Base-by-base conservation (phyloP, 2,329 filamentous ascomycete species). In the Fusarium sp. region DNA sequence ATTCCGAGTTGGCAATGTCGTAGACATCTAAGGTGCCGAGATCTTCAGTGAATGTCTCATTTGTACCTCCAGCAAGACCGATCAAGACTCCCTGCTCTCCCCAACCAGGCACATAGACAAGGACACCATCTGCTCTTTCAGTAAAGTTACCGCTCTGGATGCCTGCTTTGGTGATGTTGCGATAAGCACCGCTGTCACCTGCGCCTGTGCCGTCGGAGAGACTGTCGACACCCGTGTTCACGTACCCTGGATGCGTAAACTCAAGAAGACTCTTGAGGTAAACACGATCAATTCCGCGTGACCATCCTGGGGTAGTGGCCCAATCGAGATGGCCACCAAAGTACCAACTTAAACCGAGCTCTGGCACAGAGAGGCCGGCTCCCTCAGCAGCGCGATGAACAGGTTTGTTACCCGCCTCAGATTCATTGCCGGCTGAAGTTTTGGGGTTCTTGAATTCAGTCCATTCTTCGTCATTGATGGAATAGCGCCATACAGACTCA, bases 261-360 rank as follows among this genome's bases (percentile, higher is more conserved):
- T 94, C 92, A 15, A 94, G 81, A 31, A 94, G 80, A 45, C 89
- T 92, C 79, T 90, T 93, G 43, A 94, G 80, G 75, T 94, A 94
- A 1, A 93, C 82, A 7, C 91, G 84, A 0, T 82, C 79, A 22
- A 88, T 83, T 54, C 88, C 84, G 51, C 87, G 85, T n/a, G 89
- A 89, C 92, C 92, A 94, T 14, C 89, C 91, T 1, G 76, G 79
- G 0, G 84, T 89, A 6, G 85, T 88, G 13, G 80, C 80, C 74
- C 79, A 76, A 76, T 94, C 92, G 7, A 92, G 80, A 77, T 94
- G 92, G 0, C 92, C 92, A 26, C 91, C 92, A 78, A 94, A 94
- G 76, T 93, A 94, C 84, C 89, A 94, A 33, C 90, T 92, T 46
- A 91, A 80, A 0, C 91, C 91, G 1, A 94, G 80, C 55, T 89